Evolutionary conservation across 345 rosid species (phyloP).

Genomic region (Rubroshorea leprosula): DNA sequence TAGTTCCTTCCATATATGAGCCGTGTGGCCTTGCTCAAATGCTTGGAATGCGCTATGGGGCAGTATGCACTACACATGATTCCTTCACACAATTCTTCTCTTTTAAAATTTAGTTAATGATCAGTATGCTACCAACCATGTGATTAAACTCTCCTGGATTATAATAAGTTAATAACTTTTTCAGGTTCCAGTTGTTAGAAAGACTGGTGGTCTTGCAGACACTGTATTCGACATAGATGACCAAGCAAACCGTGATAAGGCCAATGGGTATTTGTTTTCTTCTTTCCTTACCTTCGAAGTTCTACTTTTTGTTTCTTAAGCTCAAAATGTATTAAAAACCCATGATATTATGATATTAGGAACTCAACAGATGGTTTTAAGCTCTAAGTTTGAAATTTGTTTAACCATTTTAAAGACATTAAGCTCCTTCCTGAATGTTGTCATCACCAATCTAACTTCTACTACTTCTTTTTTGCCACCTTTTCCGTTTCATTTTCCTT

Average conservation of each 20-base stretch:
- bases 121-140: background rate
- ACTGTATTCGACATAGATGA: slow-evolving; percentile 52
- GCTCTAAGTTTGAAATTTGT: too few species aligned
- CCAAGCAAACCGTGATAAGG: slow-evolving; percentile 28
- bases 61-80: slow-evolving; percentile 30
- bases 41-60: slow-evolving; percentile 58
- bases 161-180: slow-evolving; percentile 15
- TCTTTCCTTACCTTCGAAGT: background rate
- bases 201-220: slow-evolving; percentile 63
- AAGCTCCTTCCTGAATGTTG: too few species aligned
- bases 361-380: too few species aligned
- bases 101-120: too few species aligned
- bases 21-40: slow-evolving; percentile 68
- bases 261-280: slow-evolving; percentile 41
- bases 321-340: too few species aligned
- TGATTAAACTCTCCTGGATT: slow-evolving; percentile 4
- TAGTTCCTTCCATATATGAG: slow-evolving; percentile 58
- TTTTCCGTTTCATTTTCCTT: background rate
- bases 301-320: too few species aligned
- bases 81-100: background rate
- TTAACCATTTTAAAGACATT: too few species aligned
- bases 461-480: background rate
- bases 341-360: too few species aligned
- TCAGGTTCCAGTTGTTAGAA: slow-evolving; percentile 54
- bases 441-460: too few species aligned